phyloP scores from a whole-genome alignment of 2,329 filamentous ascomycete genomes.

The Ophiostoma himal-ulmi region DNA sequence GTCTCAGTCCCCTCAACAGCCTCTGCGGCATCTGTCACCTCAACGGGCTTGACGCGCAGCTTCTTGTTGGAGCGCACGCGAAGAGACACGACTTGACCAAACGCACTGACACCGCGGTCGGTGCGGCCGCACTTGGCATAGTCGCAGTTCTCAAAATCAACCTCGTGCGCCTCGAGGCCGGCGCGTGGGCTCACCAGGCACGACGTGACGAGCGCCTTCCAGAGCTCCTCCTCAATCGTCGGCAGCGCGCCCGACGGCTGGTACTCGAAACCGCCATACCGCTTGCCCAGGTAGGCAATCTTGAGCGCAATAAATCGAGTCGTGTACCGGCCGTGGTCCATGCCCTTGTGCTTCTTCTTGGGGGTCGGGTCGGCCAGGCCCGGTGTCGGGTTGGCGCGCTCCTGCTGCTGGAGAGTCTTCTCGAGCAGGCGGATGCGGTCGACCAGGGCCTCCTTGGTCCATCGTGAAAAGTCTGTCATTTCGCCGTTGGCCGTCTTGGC shows the following conservation, averaged over 20 bases:
- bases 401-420: slow-evolving; percentile 14
- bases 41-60: slow-evolving; percentile 24
- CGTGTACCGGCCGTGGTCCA: slow-evolving; percentile 75
- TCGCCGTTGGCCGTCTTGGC: not conserved
- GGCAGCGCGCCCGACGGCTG: slow-evolving; percentile 65
- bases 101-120: slow-evolving; percentile 88
- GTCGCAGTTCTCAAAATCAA: slow-evolving; percentile 78
- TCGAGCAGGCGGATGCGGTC: slow-evolving; percentile 26
- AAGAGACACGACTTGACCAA: slow-evolving; percentile 88
- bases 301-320: slow-evolving; percentile 86
- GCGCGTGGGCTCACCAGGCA: slow-evolving; percentile 68
- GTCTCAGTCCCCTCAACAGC: slow-evolving; percentile 29
- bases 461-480: slow-evolving; percentile 26
- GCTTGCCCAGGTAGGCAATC: slow-evolving; percentile 84
- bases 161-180: slow-evolving; percentile 43
- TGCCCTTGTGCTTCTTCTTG: slow-evolving; percentile 46
- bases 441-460: slow-evolving; percentile 36
- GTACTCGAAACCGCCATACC: slow-evolving; percentile 91
- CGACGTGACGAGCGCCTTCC: slow-evolving; percentile 80
- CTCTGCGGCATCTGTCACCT: slow-evolving; percentile 36
- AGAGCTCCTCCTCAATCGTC: slow-evolving; percentile 88
- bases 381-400: not conserved
- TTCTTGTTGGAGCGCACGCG: slow-evolving; percentile 65
- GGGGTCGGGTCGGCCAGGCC: not conserved
- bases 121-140: slow-evolving; percentile 96